Evolutionary conservation across 306 rosid species (phyloP), one percentile per base, ranked within the genome.

Genomic region (Cucumis hystrix): DNA sequence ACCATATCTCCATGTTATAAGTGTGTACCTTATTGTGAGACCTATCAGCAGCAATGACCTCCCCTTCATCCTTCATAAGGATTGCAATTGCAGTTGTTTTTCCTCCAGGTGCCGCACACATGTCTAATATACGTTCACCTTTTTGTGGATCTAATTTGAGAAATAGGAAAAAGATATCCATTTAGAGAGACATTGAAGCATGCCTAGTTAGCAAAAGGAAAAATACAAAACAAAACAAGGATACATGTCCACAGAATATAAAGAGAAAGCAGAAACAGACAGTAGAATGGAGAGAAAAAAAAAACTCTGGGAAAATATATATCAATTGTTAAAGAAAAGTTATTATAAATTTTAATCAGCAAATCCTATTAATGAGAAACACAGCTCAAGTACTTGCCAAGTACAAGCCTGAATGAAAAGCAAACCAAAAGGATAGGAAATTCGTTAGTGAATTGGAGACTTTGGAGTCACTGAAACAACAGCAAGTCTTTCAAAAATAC

Each of bases 61-160:
- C 92, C 83, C 98, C 98, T 82, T 88, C 85, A 84, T 95, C 92
- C 84, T 88, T 92, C 97, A 95, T 95, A 52, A 92, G 96, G 65
- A 86, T 90, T 66, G 97, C 97, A 78, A 95, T 89, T 72, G 98
- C 98, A 75, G 97, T 95, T 76, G 97, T 92, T 87, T 95, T 95
- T 69, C 98, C 98, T 54, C 98, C 98, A 0, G 97, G 98, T 51
- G 98, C 98, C 73, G 98, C 98, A 88, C 98, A 95, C 97, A 95
- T 87, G 87, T 95, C 98, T 75, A 95, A 83, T 87, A 95, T 83
- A 30, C 91, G 85, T 64, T 92, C 98, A 60, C 97, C 97, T 82
- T 43, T 90, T 83, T 90, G 94, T 21, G 97, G 98, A 92, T 95
- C 98, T 90, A 84, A 77, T 18, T 73, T 64, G 62, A 56, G 33